These are phyloP conservation scores for Penicillium sclerotigenum DNA, from an alignment of 2,329 filamentous ascomycete genomes.

Conservation along the genomic window DNA sequence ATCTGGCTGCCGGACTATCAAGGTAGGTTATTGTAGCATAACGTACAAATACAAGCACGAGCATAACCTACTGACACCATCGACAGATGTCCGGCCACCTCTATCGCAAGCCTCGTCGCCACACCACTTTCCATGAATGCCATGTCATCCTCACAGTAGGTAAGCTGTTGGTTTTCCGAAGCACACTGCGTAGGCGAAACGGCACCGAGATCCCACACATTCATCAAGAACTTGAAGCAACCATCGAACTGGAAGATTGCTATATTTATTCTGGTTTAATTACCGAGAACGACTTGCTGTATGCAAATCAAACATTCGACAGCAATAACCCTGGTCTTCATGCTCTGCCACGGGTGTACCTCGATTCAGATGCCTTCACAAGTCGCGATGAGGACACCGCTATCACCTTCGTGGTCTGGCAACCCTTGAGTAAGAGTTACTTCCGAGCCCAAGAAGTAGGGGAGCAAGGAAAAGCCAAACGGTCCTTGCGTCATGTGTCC, in stretches of 20 bases:
- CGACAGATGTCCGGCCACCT: conserved; percentile 57
- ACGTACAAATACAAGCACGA: neutral
- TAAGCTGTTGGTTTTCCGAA: conserved; percentile 61
- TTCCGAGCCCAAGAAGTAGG: conserved; percentile 49
- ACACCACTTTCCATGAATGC: conserved; percentile 59
- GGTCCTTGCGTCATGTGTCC: conserved; percentile 56
- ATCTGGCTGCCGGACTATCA: conserved; percentile 59
- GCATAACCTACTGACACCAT: conserved; percentile 4
- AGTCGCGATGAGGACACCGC: conserved; percentile 63
- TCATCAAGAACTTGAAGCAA: conserved; percentile 59
- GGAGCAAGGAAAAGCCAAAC: conserved; percentile 42
- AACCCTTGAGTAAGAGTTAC: conserved; percentile 55
- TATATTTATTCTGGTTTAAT: conserved; percentile 65
- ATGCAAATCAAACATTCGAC: conserved; percentile 63
- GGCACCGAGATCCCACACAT: conserved; percentile 58
- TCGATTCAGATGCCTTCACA: conserved; percentile 58
- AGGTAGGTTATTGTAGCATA: conserved; percentile 30
- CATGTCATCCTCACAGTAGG: conserved; percentile 60
- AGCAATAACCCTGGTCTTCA: conserved; percentile 59
- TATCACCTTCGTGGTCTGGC: conserved; percentile 66
- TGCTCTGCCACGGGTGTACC: conserved; percentile 58
- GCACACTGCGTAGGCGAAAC: conserved; percentile 53
- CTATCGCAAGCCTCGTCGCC: conserved; percentile 62
- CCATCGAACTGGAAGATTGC: conserved; percentile 60
- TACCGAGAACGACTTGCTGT: conserved; percentile 61